A percentile compares a stretch with the other conserved stretches of the same genome.
Conservation (phyloP, 148 eudicot genomes). For the Vaccinium vitisidaea region DNA sequence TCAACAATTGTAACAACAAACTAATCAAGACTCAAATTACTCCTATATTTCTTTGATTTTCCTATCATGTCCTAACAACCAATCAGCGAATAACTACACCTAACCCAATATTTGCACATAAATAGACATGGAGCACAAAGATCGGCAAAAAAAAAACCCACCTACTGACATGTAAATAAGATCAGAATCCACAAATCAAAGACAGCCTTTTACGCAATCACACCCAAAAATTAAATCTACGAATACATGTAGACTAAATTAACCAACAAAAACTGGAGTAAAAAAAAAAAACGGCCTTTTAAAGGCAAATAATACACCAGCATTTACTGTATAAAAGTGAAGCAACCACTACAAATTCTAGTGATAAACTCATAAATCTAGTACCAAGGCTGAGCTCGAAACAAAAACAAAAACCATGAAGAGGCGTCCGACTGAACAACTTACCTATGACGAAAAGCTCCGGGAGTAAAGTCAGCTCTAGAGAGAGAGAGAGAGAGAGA, state of each 20-base stretch:
- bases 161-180: not conserved
- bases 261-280: not conserved
- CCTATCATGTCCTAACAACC: not conserved
- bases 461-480: not conserved
- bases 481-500: not conserved
- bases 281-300: not conserved
- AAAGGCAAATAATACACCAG: not conserved
- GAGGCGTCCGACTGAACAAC: not conserved
- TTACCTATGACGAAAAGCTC: not conserved
- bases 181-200: not conserved
- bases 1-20: not conserved
- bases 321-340: not conserved
- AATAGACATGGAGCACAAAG: not conserved
- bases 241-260: not conserved
- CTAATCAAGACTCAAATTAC: not conserved
- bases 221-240: not conserved
- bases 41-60: not conserved
- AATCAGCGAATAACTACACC: not conserved
- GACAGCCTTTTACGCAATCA: no score
- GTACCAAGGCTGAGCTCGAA: not conserved
- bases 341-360: slow-evolving; percentile 13
- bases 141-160: not conserved
- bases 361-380: not conserved
- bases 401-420: not conserved
- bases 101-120: not conserved